phyloP scores from a whole-genome alignment of 306 rosid genomes.

The Senna tora region DNA sequence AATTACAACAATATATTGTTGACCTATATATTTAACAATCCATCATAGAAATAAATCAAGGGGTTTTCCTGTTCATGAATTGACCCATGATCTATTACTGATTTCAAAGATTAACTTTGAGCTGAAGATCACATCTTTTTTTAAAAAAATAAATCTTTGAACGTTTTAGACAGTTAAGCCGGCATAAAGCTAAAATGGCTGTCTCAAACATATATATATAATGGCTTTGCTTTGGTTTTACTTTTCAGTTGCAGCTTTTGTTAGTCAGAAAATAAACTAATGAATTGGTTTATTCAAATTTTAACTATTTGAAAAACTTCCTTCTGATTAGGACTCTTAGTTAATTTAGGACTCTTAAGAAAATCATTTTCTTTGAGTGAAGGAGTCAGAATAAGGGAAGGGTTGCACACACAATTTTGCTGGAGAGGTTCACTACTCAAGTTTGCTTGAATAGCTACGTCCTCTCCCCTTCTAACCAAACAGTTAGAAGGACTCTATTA shows the following conservation, averaged over 20 bases:
- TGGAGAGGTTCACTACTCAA: no score
- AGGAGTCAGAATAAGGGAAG: no score
- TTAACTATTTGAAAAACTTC: no score
- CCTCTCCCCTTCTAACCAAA: no score
- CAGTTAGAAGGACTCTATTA: no score
- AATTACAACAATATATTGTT: neutral
- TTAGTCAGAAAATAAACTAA: no score
- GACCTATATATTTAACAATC: neutral
- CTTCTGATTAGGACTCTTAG: no score
- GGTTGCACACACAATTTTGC: no score
- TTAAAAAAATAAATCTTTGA: neutral
- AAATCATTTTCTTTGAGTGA: no score
- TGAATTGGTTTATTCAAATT: no score
- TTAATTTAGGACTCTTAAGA: no score
- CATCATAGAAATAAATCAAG: neutral
- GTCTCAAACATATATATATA: constrained; percentile 26
- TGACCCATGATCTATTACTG: constrained; percentile 31
- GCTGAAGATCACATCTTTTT: constrained; percentile 20
- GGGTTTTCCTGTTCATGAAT: constrained; percentile 25
- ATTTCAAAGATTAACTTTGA: constrained; percentile 31
- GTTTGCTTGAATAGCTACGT: no score
- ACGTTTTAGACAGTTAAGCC: constrained; percentile 7
- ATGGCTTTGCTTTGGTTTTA: constrained; percentile 52
- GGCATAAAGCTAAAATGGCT: constrained; percentile 26
- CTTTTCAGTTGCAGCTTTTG: constrained; percentile 49